Evolutionary conservation across 78 protist genomes (phyloP).

Genomic region (Isochrysis galbana): DNA sequence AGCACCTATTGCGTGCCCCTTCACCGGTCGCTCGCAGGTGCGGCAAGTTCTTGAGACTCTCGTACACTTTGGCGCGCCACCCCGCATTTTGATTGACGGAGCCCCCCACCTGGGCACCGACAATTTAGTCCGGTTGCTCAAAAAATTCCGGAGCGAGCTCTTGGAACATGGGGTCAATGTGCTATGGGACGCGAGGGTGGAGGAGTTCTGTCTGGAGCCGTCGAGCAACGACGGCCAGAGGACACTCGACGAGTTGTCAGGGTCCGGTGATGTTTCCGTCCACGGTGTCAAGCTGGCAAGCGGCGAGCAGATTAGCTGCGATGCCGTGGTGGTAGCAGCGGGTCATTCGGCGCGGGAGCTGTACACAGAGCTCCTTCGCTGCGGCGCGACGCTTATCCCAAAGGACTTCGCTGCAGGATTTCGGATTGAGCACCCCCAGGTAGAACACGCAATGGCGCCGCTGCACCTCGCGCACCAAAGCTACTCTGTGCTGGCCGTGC

Average conservation of each 20-base stretch:
- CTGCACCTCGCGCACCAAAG: too few relatives aligned
- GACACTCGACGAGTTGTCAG: too few relatives aligned
- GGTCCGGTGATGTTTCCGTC: too few relatives aligned
- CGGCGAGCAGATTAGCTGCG: not conserved
- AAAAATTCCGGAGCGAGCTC: not conserved
- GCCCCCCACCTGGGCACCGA: slow-evolving; percentile 39
- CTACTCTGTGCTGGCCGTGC: too few relatives aligned
- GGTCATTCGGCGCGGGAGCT: slow-evolving; percentile 43
- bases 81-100: slow-evolving; percentile 22
- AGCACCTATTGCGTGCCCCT: too few relatives aligned
- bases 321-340: not conserved
- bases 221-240: too few relatives aligned
- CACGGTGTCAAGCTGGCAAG: not conserved
- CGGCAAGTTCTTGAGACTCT: not conserved
- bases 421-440: slow-evolving; percentile 48
- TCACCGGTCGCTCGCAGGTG: too few relatives aligned
- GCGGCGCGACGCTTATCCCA: not conserved
- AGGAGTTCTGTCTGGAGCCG: not conserved
- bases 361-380: not conserved
- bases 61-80: slow-evolving; percentile 37
- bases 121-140: not conserved
- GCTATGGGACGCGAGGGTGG: not conserved
- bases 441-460: not conserved
- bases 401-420: slow-evolving; percentile 34
- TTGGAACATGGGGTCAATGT: not conserved